Evolutionary conservation across 805 yeast species (phyloP).

Genomic region (Zygotorulaspora danielsina): DNA sequence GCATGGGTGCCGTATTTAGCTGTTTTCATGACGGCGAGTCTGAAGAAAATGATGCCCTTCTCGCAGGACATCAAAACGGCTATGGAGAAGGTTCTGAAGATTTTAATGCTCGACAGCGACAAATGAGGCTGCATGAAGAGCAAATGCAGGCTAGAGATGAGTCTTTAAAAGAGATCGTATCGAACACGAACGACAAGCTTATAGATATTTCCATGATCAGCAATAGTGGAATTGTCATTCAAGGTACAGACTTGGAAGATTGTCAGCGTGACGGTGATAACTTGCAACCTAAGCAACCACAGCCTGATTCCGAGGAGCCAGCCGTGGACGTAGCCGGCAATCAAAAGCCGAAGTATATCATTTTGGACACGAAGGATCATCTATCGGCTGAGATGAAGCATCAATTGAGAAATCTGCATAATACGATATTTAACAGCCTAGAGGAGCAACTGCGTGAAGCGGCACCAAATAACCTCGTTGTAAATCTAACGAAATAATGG

Average conservation of each 20-base stretch:
- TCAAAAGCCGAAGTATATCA: slow-evolving; percentile 15
- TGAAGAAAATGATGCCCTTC: slow-evolving; percentile 26
- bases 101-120: slow-evolving; percentile 21
- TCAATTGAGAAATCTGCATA: slow-evolving; percentile 13
- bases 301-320: slow-evolving; percentile 4
- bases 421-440: slow-evolving; percentile 13
- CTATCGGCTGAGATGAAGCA: slow-evolving; percentile 12
- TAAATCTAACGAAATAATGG: slow-evolving; percentile 15
- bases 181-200: slow-evolving; percentile 33
- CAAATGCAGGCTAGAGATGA: slow-evolving; percentile 26
- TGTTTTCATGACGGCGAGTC: slow-evolving; percentile 23
- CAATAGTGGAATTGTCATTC: slow-evolving; percentile 34
- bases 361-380: slow-evolving; percentile 13
- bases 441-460: slow-evolving; percentile 20
- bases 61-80: slow-evolving; percentile 28
- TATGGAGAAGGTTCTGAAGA: slow-evolving; percentile 22
- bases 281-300: slow-evolving; percentile 7
- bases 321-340: slow-evolving; percentile 31
- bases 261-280: slow-evolving; percentile 1
- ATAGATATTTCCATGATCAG: slow-evolving; percentile 37
- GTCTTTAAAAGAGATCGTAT: slow-evolving; percentile 31
- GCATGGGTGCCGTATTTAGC: slow-evolving; percentile 33
- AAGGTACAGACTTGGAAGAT: slow-evolving; percentile 19
- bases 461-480: slow-evolving; percentile 18
- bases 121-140: slow-evolving; percentile 27